phyloP scores from a whole-genome alignment of 2,329 filamentous ascomycete species.

The Sporothrix brasiliensis region DNA sequence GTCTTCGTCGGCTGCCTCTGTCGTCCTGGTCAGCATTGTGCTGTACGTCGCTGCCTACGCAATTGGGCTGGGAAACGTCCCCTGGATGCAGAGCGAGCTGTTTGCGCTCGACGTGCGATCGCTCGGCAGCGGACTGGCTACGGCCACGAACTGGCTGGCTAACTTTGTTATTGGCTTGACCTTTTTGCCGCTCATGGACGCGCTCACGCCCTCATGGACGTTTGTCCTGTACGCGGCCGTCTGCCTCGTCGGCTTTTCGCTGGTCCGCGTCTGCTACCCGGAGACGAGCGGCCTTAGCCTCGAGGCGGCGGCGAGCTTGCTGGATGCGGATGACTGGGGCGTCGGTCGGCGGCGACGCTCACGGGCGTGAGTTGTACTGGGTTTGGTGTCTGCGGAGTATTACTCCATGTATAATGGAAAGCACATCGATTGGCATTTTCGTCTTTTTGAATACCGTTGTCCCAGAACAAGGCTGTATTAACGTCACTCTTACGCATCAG shows the following conservation, averaged over 20 bases:
- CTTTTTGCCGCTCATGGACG: slow-evolving; percentile 85
- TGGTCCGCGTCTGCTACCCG: slow-evolving; percentile 76
- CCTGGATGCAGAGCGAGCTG: slow-evolving; percentile 94
- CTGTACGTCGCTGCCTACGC: slow-evolving; percentile 86
- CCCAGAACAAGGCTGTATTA: too few relatives aligned
- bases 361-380: background rate
- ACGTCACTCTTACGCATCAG: too few relatives aligned
- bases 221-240: slow-evolving; percentile 79
- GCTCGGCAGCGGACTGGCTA: slow-evolving; percentile 71
- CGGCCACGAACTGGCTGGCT: slow-evolving; percentile 81
- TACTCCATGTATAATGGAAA: background rate
- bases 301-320: slow-evolving; percentile 74
- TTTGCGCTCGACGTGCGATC: slow-evolving; percentile 78
- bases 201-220: slow-evolving; percentile 71
- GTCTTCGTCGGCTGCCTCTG: slow-evolving; percentile 43
- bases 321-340: slow-evolving; percentile 75
- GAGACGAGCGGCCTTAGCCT: slow-evolving; percentile 81
- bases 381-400: too few relatives aligned
- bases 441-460: background rate
- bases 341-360: slow-evolving; percentile 47
- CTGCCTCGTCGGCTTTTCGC: slow-evolving; percentile 68
- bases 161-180: slow-evolving; percentile 87
- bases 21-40: slow-evolving; percentile 76
- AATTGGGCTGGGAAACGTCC: slow-evolving; percentile 84
- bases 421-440: background rate